phyloP scores from a whole-genome alignment of 495 filamentous ascomycete species.

The Penicillium antarcticum region DNA sequence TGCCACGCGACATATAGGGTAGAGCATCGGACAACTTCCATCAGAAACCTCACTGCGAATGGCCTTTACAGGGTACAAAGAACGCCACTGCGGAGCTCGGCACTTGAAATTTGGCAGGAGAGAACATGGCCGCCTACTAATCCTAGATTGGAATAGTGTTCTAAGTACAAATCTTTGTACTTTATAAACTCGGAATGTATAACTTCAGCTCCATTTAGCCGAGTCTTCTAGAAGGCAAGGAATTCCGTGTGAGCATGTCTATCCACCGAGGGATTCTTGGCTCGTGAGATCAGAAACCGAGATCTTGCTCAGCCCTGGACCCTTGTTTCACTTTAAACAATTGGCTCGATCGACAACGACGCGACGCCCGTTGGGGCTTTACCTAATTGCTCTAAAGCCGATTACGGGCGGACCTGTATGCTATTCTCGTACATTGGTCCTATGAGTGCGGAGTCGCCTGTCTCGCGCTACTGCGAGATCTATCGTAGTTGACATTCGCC shows the following conservation, averaged over 20 bases:
- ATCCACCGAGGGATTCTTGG: neutral
- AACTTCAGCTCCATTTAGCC: neutral
- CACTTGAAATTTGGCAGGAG: slow-evolving; percentile 12
- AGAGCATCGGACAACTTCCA: neutral
- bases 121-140: slow-evolving; percentile 10
- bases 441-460: neutral
- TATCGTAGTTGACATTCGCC: slow-evolving; percentile 15
- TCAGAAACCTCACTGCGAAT: neutral
- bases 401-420: slow-evolving; percentile 1
- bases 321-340: slow-evolving; percentile 18
- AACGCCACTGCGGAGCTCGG: slow-evolving; percentile 9
- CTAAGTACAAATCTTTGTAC: no score
- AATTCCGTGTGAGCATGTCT: neutral
- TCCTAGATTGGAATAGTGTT: slow-evolving; percentile 4
- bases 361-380: slow-evolving; percentile 10
- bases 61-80: neutral
- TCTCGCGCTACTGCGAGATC: slow-evolving; percentile 15
- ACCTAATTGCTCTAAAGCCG: slow-evolving; percentile 9
- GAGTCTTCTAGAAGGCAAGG: neutral
- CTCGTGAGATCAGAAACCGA: slow-evolving; percentile 6
- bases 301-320: slow-evolving; percentile 25
- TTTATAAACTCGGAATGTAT: neutral
- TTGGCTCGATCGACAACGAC: slow-evolving; percentile 12
- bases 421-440: slow-evolving; percentile 1
- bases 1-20: neutral